Base-by-base conservation (phyloP, 1,284 basidiomycete genomes). In the Austroboletus novae-zelandiae region DNA sequence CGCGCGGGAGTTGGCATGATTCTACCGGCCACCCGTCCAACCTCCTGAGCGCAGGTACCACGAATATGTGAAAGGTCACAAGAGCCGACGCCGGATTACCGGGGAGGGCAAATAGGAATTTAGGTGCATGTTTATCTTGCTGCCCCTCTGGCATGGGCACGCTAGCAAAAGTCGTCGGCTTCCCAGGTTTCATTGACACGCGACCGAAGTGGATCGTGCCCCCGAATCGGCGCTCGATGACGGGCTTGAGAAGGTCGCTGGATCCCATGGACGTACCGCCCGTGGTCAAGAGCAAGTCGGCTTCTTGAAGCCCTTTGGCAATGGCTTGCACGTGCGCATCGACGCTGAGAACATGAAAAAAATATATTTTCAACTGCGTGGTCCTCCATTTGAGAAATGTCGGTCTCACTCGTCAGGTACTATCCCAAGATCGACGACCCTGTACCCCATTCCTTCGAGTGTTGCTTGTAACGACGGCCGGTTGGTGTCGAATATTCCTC, bases 231-330 rank as follows among this genome's bases (percentile, higher is more conserved):
- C 84, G 79, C 68, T 95, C 93, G 53, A 95, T 86, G 48, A 94
- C 80, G 1, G 93, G 92, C 65, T 95, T 94, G 42, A 95, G 70
- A 27, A 94, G 74, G 65, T 95, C 92, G 1, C 83, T 83, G 10
- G 92, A 81, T 3, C 92, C 92, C 92, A 95, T 95, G 6, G 88
- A 91, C 2, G 92, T 94, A 3, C 92, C 92, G 11, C 93, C 92
- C 0, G 92, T 95, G 0, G 89, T 89, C 10, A 95, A 69, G 9
- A 94, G 66, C 3, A 95, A 68, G 61, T 94, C 92, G 0, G 90
- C 85, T 18, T 70, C 62, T 27, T 74, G 68, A 5, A 91, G 71
- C 0, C 85, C 91, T 23, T 67, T 68, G 44, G 68, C 62, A 40
- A 94, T 74, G 2, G 79, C 79, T 8, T 69, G 61, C 13, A 84